Evolutionary conservation across 768 basidiomycete genomes (phyloP).

Genomic region (Cystofilobasidium capitatum): DNA sequence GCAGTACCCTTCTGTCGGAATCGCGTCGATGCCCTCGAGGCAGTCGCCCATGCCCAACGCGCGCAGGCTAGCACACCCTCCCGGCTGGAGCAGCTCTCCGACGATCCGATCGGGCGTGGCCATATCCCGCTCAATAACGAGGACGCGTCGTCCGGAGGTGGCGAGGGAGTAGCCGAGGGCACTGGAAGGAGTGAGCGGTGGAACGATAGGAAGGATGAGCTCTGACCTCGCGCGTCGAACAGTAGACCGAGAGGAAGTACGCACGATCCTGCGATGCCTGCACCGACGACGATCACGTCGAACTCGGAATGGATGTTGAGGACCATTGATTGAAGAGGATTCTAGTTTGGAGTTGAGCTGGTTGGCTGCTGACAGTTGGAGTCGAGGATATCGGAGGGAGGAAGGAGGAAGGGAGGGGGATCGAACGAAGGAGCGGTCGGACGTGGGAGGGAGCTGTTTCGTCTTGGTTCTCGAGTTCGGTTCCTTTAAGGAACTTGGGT

Average conservation of each 20-base stretch:
- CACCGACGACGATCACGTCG: constrained; percentile 69
- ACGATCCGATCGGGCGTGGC: constrained; percentile 93
- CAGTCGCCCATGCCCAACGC: constrained; percentile 66
- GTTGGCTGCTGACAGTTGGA: too few relatives aligned
- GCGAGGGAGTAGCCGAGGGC: constrained; percentile 80
- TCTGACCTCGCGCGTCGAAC: too few relatives aligned
- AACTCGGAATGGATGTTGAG: constrained; percentile 32
- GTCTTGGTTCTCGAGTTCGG: too few relatives aligned
- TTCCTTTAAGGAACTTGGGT: too few relatives aligned
- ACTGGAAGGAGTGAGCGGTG: neutral
- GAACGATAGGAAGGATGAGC: neutral
- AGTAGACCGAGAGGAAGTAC: neutral
- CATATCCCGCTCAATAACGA: constrained; percentile 81
- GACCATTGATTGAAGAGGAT: neutral
- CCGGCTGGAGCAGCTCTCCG: constrained; percentile 91
- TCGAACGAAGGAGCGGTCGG: too few relatives aligned
- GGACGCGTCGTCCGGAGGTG: constrained; percentile 59
- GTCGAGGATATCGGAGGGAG: too few relatives aligned
- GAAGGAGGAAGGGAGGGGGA: too few relatives aligned
- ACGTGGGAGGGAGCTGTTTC: too few relatives aligned
- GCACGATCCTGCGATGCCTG: constrained; percentile 70
- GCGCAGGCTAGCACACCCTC: constrained; percentile 65
- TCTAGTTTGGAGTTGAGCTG: too few relatives aligned
- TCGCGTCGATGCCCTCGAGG: constrained; percentile 78
- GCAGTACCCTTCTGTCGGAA: constrained; percentile 75